Percentiles rank a stretch among this genome's conserved stretches.
These are phyloP conservation scores for Naegleria gruberi DNA, from an alignment of 208 protist genomes.

Conservation along the genomic window DNA sequence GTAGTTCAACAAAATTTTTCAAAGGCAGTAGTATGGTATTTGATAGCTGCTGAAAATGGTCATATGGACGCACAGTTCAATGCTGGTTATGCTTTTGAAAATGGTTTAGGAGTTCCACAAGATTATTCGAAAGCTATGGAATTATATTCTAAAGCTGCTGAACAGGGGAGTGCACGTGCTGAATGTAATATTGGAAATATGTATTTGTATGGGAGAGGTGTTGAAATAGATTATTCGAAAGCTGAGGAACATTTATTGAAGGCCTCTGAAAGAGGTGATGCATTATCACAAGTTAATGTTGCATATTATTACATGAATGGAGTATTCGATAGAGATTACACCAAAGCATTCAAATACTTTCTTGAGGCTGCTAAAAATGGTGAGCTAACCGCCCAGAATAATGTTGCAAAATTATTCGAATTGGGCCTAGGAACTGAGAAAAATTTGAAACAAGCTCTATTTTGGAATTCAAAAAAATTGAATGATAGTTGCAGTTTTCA, in stretches of 20 bases:
- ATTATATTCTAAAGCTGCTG: neutral
- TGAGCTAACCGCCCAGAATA: neutral
- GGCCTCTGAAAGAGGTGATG: neutral
- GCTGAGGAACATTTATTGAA: neutral
- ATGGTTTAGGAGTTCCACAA: neutral
- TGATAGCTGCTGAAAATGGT: neutral
- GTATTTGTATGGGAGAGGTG: neutral
- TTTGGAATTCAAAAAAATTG: no score
- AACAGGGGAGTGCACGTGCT: neutral
- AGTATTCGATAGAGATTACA: neutral
- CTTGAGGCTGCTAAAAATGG: neutral
- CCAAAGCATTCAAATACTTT: neutral
- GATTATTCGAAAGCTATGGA: neutral
- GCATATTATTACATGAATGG: no score
- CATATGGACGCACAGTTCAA: neutral
- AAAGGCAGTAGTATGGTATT: neutral
- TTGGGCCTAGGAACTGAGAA: no score
- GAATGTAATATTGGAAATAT: neutral
- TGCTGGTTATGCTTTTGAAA: neutral
- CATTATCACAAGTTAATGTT: no score
- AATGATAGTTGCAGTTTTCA: no score
- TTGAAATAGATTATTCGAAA: neutral
- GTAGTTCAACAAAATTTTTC: neutral
- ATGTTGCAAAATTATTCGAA: no score
- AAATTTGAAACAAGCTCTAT: no score